Evolutionary conservation across 495 filamentous ascomycete genomes (phyloP), one percentile per base, ranked within the genome.

Genomic region (Barbatosphaeria neglecta): DNA sequence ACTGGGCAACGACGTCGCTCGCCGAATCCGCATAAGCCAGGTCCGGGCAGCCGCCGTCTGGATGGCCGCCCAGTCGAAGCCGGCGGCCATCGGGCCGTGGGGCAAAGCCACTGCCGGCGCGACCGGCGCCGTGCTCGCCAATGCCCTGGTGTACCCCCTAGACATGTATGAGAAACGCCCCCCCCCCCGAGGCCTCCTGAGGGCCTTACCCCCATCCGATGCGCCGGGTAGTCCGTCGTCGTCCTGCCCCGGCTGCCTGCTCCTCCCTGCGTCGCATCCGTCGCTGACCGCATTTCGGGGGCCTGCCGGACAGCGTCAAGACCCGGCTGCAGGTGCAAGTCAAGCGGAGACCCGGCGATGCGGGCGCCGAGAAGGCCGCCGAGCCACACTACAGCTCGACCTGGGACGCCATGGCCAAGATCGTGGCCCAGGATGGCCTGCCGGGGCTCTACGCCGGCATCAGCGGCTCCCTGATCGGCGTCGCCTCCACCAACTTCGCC

Each of bases 281-380:
- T n/a, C n/a, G 35, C 53, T 65, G 43, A 61, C 38, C 20, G 23
- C 5, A 17, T 39, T 28, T 8, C 16, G 41, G 41, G 10, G 37
- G 20, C 16, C 15, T 20, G 22, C 38, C n/a, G n/a, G n/a, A n/a
- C n/a, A 97, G 90, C 50, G 82, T 97, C 48, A 99, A 99, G 69
- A 99, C 92, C 19, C 87, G 90, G 50, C 76, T 99, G 11, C 92
- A 99, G 67, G 93, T 97, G 24, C 92, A 99, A 67, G 83, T 94
- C 24, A 95, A 90, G 60, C 69, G 68, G 43, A 76, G 77, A 45
- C 65, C 73, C 37, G 57, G 49, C 52, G 61, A 65, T 8, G 62
- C 65, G 41, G 45, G 56, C 16, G 54, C 54, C 49, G 55, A 53
- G 43, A 53, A 64, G 50, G 70, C 77, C n/a, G n/a, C n/a, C 48